phyloP scores from a whole-genome alignment of 305 asterid genomes.

The Fraxinus sp. region DNA sequence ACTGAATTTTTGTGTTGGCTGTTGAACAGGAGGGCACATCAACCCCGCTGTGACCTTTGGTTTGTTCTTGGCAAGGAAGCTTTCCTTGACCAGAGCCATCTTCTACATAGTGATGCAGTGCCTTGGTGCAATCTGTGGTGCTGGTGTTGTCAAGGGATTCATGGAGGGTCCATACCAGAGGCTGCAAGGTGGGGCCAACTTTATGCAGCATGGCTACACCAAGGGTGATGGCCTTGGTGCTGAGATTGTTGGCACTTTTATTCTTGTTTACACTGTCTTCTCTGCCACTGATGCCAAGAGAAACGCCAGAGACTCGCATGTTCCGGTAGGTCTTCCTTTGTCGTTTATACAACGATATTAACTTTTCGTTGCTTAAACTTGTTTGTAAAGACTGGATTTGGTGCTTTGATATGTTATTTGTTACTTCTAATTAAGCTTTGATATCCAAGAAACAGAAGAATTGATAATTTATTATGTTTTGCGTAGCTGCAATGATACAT shows the following conservation, averaged over 20 bases:
- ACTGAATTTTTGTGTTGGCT: not conserved
- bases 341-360: not conserved
- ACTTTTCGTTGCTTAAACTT: not conserved
- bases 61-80: constrained; percentile 19
- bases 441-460: not conserved
- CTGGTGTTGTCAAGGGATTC: constrained; percentile 21
- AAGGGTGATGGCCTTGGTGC: constrained; percentile 16
- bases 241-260: constrained; percentile 15
- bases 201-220: constrained; percentile 16
- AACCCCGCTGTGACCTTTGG: constrained; percentile 22
- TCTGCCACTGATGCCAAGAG: constrained; percentile 18
- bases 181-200: constrained; percentile 14
- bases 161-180: constrained; percentile 9
- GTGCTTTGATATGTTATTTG: not conserved
- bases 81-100: constrained; percentile 11
- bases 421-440: not conserved
- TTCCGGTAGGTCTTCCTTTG: constrained; percentile 11
- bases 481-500: not conserved
- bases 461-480: not conserved
- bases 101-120: constrained; percentile 10
- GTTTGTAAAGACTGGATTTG: not conserved
- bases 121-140: constrained; percentile 21
- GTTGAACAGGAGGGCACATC: constrained; percentile 19
- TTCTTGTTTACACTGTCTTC: constrained; percentile 21
- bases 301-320: constrained; percentile 17